These are phyloP conservation scores for Didymella segeticola DNA, from an alignment of 2,329 filamentous ascomycete species.

Conservation along the genomic window DNA sequence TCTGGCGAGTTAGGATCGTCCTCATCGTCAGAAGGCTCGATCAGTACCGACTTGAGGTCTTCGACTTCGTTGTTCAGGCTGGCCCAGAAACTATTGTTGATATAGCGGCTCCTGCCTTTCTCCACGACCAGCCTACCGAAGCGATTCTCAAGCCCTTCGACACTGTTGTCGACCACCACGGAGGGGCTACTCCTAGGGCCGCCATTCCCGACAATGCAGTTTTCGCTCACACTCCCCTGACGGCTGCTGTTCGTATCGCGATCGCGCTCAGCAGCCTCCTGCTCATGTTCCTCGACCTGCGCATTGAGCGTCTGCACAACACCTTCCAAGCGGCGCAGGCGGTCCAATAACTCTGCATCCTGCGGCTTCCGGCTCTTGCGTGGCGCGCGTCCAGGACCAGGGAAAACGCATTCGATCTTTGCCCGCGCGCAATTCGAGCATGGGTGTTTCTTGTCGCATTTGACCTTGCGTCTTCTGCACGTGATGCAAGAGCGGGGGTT, in stretches of 20 bases:
- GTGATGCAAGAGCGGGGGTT: slow-evolving; percentile 47
- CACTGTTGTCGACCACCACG: slow-evolving; percentile 39
- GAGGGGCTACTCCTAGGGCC: slow-evolving; percentile 14
- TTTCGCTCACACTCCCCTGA: slow-evolving; percentile 19
- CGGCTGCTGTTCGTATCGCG: slow-evolving; percentile 15
- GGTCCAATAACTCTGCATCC: slow-evolving; percentile 74
- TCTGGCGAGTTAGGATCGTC: slow-evolving; percentile 57
- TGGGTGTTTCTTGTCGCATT: slow-evolving; percentile 79
- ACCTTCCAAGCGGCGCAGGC: slow-evolving; percentile 74
- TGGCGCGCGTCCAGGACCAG: slow-evolving; percentile 74
- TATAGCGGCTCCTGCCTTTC: slow-evolving; percentile 73
- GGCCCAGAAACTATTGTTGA: slow-evolving; percentile 79
- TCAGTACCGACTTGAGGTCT: slow-evolving; percentile 67
- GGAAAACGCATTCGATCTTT: slow-evolving; percentile 75
- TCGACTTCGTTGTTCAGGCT: slow-evolving; percentile 77
- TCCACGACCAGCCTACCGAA: slow-evolving; percentile 75
- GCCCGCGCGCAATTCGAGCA: slow-evolving; percentile 77
- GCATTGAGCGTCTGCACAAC: slow-evolving; percentile 69
- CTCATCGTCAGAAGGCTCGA: slow-evolving; percentile 68
- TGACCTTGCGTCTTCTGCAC: slow-evolving; percentile 65
- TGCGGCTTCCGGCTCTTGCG: slow-evolving; percentile 71
- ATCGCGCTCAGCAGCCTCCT: slow-evolving; percentile 40
- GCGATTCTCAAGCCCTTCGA: slow-evolving; percentile 55
- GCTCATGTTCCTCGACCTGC: slow-evolving; percentile 47
- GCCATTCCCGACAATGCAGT: slow-evolving; percentile 1